Evolutionary conservation across 345 rosid genomes (phyloP), one percentile per base, ranked within the genome.

Genomic region (Salix viminalis): DNA sequence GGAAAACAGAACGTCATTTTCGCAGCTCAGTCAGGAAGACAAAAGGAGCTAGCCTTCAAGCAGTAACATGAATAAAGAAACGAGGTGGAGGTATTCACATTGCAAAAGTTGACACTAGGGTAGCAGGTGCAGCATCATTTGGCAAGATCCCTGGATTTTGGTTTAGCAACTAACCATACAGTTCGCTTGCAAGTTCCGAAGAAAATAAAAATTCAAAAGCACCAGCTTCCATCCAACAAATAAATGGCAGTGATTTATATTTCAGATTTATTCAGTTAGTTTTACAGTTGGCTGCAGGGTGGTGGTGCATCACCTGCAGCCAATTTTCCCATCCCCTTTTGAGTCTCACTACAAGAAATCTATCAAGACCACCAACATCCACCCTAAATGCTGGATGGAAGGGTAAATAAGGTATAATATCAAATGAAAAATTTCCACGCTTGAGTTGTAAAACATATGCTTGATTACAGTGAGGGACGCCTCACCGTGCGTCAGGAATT

Each of bases 231-330:
- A 56, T 34, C 37, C 37, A 34, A 34, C 37, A 34, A 34, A 9
- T 26, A 56, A 56, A n/a, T 56, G 62, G 62, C 12, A 56, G 65
- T 10, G 6, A 68, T 24, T 6, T 67, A 16, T 56, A 67, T 67
- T 36, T 50, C 6, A 28, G 14, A n/a, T 52, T 24, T 67, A 75
- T 75, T 39, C 8, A 5, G 65, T 75, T 56, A 13, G 71, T 75
- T 75, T 67, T 65, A 75, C 73, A 54, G 65, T 67, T 75, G 34
- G 56, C 66, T 36, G 37, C 9, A 18, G 34, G 50, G 50, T 23
- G n/a, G 9, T 39, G 44, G 24, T 58, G 66, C 24, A 73, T 61
- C 32, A 15, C 73, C 73, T 26, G 19, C 21, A 23, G 23, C 73
- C 48, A 8, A 28, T 50, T 4, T 75, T 50, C 13, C 52, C 37